A percentile compares a stretch with the other conserved stretches of the same genome.
phyloP scores from a whole-genome alignment of 2,329 filamentous ascomycete genomes.

The Epichloe typhina region DNA sequence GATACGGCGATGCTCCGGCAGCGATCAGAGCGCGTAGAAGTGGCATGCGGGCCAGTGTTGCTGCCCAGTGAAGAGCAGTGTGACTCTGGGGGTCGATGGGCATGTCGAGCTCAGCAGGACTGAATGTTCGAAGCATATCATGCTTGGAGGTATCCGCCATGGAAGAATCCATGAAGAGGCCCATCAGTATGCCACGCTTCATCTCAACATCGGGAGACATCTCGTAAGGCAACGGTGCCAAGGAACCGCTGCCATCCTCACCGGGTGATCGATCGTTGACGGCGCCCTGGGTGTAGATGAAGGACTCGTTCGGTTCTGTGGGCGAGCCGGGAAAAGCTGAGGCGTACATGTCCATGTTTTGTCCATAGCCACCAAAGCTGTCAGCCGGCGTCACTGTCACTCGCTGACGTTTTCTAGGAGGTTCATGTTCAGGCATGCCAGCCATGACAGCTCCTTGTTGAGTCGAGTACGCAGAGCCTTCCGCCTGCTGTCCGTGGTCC shows the following conservation, averaged over 20 bases:
- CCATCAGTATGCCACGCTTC: slow-evolving; percentile 71
- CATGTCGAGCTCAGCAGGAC: slow-evolving; percentile 73
- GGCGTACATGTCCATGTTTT: slow-evolving; percentile 32
- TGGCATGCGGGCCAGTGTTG: slow-evolving; percentile 75
- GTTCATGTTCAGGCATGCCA: slow-evolving; percentile 49
- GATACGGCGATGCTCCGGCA: slow-evolving; percentile 74
- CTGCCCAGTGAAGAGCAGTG: slow-evolving; percentile 91
- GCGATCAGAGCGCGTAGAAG: slow-evolving; percentile 70
- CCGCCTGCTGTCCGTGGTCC: slow-evolving; percentile 60
- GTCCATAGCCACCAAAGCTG: slow-evolving; percentile 41
- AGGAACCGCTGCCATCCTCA: slow-evolving; percentile 41
- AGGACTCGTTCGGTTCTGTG: slow-evolving; percentile 70
- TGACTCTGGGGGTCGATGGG: slow-evolving; percentile 83
- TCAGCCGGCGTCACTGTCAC: slow-evolving; percentile 41
- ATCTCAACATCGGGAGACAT: slow-evolving; percentile 55
- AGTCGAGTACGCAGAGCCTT: slow-evolving; percentile 52
- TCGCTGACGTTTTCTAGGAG: slow-evolving; percentile 67
- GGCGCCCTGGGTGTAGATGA: slow-evolving; percentile 47
- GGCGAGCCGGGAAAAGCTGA: slow-evolving; percentile 53
- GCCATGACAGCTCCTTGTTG: slow-evolving; percentile 33
- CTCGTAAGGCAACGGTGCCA: slow-evolving; percentile 51
- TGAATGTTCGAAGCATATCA: slow-evolving; percentile 63
- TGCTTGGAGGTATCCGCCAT: slow-evolving; percentile 60
- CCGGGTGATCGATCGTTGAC: slow-evolving; percentile 28
- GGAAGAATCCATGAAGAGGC: slow-evolving; percentile 65